Percentiles rank a stretch among this genome's conserved stretches.
These are phyloP conservation scores for Thielaviopsis populi DNA, from an alignment of 2,329 filamentous ascomycete genomes.

Conservation along the genomic window DNA sequence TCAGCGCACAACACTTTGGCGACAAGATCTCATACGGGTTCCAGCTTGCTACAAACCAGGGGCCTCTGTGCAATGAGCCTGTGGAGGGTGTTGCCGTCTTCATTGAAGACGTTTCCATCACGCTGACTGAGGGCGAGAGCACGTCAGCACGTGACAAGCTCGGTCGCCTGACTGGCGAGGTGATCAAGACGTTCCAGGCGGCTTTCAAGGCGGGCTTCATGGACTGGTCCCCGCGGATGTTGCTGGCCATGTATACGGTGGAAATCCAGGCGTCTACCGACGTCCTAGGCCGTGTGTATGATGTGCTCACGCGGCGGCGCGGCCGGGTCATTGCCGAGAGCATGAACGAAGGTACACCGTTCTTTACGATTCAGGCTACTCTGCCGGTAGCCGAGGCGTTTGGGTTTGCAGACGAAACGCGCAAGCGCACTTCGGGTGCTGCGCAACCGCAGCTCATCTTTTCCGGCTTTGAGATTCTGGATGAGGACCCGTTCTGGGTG, in stretches of 20 bases:
- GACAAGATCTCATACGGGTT: constrained; percentile 92
- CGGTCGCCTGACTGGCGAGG: constrained; percentile 75
- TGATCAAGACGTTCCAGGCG: constrained; percentile 77
- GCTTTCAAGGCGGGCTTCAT: constrained; percentile 75
- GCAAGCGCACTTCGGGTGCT: constrained; percentile 79
- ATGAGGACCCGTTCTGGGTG: constrained; percentile 96
- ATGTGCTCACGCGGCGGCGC: constrained; percentile 86
- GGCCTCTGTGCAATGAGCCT: constrained; percentile 82
- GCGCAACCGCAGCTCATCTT: constrained; percentile 90
- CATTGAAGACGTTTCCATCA: constrained; percentile 61
- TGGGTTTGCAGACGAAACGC: constrained; percentile 90
- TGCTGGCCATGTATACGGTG: constrained; percentile 95
- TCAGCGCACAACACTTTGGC: constrained; percentile 54
- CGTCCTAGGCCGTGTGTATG: constrained; percentile 88
- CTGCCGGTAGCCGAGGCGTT: constrained; percentile 91
- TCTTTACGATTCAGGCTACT: constrained; percentile 81
- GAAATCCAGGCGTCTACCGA: constrained; percentile 96
- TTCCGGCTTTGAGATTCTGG: constrained; percentile 77
- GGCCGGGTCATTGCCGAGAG: constrained; percentile 80
- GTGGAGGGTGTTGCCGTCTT: constrained; percentile 87
- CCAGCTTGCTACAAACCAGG: constrained; percentile 78
- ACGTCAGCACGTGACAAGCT: constrained; percentile 34
- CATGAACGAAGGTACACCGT: constrained; percentile 89
- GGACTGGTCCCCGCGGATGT: constrained; percentile 89
- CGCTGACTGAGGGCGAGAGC: constrained; percentile 37